Percentiles rank a stretch among this genome's conserved stretches.
phyloP scores from a whole-genome alignment of 2,329 filamentous ascomycete genomes.

The Waltergamsia citrina region DNA sequence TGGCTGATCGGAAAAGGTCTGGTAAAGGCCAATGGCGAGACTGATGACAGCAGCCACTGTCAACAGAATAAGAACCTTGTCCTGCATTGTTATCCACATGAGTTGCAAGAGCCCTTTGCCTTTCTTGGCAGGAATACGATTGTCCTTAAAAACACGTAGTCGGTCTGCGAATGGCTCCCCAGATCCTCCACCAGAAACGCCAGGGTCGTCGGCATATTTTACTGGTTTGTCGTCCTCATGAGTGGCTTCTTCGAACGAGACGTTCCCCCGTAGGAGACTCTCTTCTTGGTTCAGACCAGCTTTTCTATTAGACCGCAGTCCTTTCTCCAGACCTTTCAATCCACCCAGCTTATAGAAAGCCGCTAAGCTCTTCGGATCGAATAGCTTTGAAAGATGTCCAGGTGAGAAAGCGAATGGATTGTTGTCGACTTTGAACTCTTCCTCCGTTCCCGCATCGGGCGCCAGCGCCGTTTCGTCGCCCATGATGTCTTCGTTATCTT shows the following conservation, averaged over 20 bases:
- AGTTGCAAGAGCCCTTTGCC: constrained; percentile 63
- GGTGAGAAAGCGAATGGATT: constrained; percentile 82
- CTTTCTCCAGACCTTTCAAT: constrained; percentile 66
- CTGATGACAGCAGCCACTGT: constrained; percentile 64
- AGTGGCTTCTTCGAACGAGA: constrained; percentile 66
- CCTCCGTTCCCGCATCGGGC: constrained; percentile 67
- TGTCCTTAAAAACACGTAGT: constrained; percentile 62
- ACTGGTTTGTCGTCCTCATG: constrained; percentile 21
- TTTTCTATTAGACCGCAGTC: constrained; percentile 61
- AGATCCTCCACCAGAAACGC: constrained; percentile 9
- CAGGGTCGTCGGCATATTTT: constrained; percentile 16
- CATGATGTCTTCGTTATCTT: constrained; percentile 46
- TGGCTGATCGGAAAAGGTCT: constrained; percentile 42
- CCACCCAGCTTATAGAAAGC: constrained; percentile 79
- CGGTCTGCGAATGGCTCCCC: constrained; percentile 47
- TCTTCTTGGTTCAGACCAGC: constrained; percentile 74
- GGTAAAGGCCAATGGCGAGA: constrained; percentile 65
- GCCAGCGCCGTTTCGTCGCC: constrained; percentile 60
- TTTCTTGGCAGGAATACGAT: constrained; percentile 64
- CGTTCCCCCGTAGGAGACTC: constrained; percentile 47
- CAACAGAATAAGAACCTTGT: constrained; percentile 68
- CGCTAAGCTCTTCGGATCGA: constrained; percentile 78
- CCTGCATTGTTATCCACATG: constrained; percentile 78
- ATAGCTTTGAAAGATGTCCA: constrained; percentile 76
- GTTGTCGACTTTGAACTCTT: constrained; percentile 64